Base-by-base conservation (phyloP, 164 flowering plant species). In the Nelumbo lutea region DNA sequence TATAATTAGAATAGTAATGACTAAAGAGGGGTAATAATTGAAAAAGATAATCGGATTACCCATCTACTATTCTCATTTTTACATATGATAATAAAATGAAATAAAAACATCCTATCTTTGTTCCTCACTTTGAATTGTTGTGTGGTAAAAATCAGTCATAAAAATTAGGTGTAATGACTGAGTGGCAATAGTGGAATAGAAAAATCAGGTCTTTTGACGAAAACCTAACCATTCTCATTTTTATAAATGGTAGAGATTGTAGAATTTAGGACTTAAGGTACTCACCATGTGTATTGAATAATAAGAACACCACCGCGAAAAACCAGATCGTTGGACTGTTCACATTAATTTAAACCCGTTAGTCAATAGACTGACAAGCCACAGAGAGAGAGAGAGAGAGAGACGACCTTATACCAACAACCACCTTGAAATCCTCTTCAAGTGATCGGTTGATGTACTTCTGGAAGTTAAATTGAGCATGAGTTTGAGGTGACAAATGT, bases 341-440 rank as follows among this genome's bases (percentile, higher is more conserved):
- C 43, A 66, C 1, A 47, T 0, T 39, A 9, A 65, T 61, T 58
- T 1, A 62, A 53, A 65, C 42, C 63, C 1, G 60, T 67, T 6
- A 46, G 6, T 45, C 27, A 15, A 4, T 57, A 45, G 60, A n/a
- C 6, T 5, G 46, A 4, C 41, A 42, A 47, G 62, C 8, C 7
- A 55, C 15, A 42, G 27, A 46, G 48, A 46, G 48, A 46, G 48
- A 48, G 51, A 44, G 38, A 42, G 9, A 52, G 48, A 13, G 5
- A 1, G 67, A 63, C 7, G 5, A 91, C 97, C 90, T 91, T 72
- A 91, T 89, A 1, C 89, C 87, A 3, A 91, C 95, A 2, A 91
- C 97, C 4, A 84, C 87, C 63, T 91, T 89, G 88, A 91, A 91
- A 75, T 91, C 97, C 67, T 89, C 97, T 71, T 91, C 97, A 0